phyloP scores from a whole-genome alignment of 1,139 yeast species.

The Kodamaea derodonti region DNA sequence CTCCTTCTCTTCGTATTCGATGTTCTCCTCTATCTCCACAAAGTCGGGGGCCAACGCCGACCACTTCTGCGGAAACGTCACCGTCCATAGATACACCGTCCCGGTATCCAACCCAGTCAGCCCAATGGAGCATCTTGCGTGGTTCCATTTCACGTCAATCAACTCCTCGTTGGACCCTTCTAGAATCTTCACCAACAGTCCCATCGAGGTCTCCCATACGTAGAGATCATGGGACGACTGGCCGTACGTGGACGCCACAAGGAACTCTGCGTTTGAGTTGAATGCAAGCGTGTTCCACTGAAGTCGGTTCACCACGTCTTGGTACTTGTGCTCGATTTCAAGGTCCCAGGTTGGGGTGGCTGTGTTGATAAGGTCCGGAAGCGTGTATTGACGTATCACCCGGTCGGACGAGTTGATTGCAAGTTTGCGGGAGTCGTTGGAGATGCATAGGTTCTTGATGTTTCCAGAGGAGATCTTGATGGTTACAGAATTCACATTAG shows the following conservation, averaged over 20 bases:
- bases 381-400: conserved; percentile 63
- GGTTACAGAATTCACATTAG: not conserved
- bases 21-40: conserved; percentile 89
- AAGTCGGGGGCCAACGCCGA: conserved; percentile 96
- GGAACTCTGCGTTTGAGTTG: conserved; percentile 76
- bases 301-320: conserved; percentile 81
- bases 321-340: conserved; percentile 77
- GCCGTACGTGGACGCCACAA: conserved; percentile 86
- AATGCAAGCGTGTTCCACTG: conserved; percentile 87
- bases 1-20: conserved; percentile 82
- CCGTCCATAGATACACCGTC: conserved; percentile 76
- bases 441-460: conserved; percentile 65
- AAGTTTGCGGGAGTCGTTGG: conserved; percentile 63
- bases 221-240: conserved; percentile 84
- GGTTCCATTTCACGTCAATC: conserved; percentile 84
- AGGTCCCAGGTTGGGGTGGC: conserved; percentile 33
- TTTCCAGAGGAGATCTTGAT: conserved; percentile 41
- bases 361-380: conserved; percentile 42
- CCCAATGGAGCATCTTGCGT: conserved; percentile 66
- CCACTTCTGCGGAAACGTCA: conserved; percentile 89
- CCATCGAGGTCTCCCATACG: conserved; percentile 90
- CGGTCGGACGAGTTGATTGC: conserved; percentile 83
- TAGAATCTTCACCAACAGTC: conserved; percentile 79
- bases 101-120: conserved; percentile 93
- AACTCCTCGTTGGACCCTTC: conserved; percentile 92